These are phyloP conservation scores for Nitzschia inconspicua DNA, from an alignment of 108 stramenopile species.

Conservation along the genomic window DNA sequence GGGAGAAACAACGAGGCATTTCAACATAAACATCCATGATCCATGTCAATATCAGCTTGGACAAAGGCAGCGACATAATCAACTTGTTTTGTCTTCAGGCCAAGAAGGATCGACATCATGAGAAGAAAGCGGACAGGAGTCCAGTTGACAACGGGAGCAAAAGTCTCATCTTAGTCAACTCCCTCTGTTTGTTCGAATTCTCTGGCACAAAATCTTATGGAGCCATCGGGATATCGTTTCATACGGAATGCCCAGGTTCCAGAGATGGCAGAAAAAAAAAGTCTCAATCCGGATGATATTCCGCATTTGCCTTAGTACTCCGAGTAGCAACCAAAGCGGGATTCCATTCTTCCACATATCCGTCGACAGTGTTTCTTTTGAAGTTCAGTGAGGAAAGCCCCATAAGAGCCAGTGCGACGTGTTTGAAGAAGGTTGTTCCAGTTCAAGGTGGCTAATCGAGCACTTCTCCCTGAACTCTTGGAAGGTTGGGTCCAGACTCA, in stretches of 20 bases:
- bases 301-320: too few species aligned
- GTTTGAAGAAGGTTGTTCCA: too few species aligned
- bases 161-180: conserved; percentile 49
- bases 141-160: conserved; percentile 56
- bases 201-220: conserved; percentile 44
- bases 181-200: conserved; percentile 54
- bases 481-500: too few species aligned
- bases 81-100: conserved; percentile 32
- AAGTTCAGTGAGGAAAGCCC: too few species aligned
- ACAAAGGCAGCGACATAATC: conserved; percentile 55
- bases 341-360: too few species aligned
- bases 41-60: conserved; percentile 25
- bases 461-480: too few species aligned
- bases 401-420: too few species aligned
- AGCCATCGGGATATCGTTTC: conserved; percentile 47
- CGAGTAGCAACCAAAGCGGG: too few species aligned
- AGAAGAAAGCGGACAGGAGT: conserved; percentile 37
- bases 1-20: conserved; percentile 35
- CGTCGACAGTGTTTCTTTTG: too few species aligned
- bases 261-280: too few species aligned
- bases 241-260: conserved; percentile 32
- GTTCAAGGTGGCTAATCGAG: too few species aligned
- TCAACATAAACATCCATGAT: conserved; percentile 32
- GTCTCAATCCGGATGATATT: too few species aligned
- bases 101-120: conserved; percentile 21